Percentiles rank a stretch among this genome's conserved stretches.
Evolutionary conservation across 352 stramenopile genomes (phyloP).

Genomic region (Phytophthora melonis): DNA sequence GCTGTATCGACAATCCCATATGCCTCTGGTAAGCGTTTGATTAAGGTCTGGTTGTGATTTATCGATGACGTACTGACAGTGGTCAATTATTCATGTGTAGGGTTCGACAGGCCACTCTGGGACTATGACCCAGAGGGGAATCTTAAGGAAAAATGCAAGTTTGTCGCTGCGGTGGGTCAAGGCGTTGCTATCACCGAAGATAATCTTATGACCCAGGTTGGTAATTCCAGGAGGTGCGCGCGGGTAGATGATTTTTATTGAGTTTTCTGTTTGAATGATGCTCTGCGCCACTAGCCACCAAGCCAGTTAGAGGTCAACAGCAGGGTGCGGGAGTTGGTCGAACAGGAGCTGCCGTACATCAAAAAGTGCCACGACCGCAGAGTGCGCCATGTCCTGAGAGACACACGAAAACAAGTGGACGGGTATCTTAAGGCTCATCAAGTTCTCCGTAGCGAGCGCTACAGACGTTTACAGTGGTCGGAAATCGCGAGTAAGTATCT

Average conservation of each 20-base stretch:
- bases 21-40: slow-evolving; percentile 21
- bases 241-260: not conserved
- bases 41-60: not conserved
- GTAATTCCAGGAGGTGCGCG: not conserved
- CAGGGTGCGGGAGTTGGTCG: slow-evolving; percentile 44
- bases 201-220: slow-evolving; percentile 33
- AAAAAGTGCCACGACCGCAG: slow-evolving; percentile 53
- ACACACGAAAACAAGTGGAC: slow-evolving; percentile 44
- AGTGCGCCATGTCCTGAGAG: slow-evolving; percentile 44
- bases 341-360: slow-evolving; percentile 40
- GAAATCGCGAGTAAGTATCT: slow-evolving; percentile 46
- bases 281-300: slow-evolving; percentile 16
- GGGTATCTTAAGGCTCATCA: slow-evolving; percentile 33
- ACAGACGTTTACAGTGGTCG: slow-evolving; percentile 37
- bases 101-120: slow-evolving; percentile 46
- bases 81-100: slow-evolving; percentile 21
- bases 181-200: slow-evolving; percentile 30
- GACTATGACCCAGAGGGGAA: slow-evolving; percentile 47
- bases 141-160: slow-evolving; percentile 43
- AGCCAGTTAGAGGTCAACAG: slow-evolving; percentile 44
- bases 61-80: not conserved
- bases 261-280: not conserved
- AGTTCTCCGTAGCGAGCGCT: slow-evolving; percentile 36
- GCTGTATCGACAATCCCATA: slow-evolving; percentile 36
- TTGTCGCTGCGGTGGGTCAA: slow-evolving; percentile 25